Percentiles rank a stretch among this genome's conserved stretches.
Conservation (phyloP, 352 stramenopile genomes). For the Saprolegnia parasitica region DNA sequence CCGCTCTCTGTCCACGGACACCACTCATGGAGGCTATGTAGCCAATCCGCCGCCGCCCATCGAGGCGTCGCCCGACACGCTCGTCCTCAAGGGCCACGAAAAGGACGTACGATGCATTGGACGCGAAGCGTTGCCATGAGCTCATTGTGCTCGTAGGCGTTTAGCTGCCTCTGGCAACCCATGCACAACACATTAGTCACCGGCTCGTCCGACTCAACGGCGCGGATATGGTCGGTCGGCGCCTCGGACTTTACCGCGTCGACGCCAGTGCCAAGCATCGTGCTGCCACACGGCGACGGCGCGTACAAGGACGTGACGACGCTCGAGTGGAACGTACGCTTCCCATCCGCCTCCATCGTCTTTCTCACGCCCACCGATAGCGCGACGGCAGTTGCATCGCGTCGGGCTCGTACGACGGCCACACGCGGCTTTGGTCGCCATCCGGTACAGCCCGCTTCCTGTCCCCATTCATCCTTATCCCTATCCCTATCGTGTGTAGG, state of each 20-base stretch:
- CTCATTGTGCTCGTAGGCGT: conserved; percentile 83
- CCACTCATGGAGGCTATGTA: background rate
- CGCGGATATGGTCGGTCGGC: conserved; percentile 89
- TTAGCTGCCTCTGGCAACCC: conserved; percentile 97
- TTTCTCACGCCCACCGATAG: conserved; percentile 34
- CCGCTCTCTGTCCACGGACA: no score
- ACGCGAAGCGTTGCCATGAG: background rate
- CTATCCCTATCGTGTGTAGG: conserved; percentile 33
- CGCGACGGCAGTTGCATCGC: conserved; percentile 88
- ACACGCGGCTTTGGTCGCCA: conserved; percentile 71
- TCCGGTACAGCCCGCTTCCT: conserved; percentile 6
- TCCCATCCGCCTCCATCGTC: background rate
- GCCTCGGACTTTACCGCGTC: conserved; percentile 49
- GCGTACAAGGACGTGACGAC: conserved; percentile 97
- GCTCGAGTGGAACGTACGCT: conserved; percentile 94
- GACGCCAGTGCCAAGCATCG: conserved; percentile 40
- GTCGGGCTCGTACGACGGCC: conserved; percentile 95
- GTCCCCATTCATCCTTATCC: background rate
- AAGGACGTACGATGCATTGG: conserved; percentile 56
- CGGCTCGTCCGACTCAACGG: conserved; percentile 93
- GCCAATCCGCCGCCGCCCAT: background rate
- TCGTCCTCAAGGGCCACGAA: conserved; percentile 75
- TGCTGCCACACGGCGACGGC: conserved; percentile 76
- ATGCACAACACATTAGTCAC: conserved; percentile 93
- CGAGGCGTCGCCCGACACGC: conserved; percentile 23